These are phyloP conservation scores for Aspergillus clavatus DNA, from an alignment of 2,329 filamentous ascomycete genomes.

Conservation along the genomic window DNA sequence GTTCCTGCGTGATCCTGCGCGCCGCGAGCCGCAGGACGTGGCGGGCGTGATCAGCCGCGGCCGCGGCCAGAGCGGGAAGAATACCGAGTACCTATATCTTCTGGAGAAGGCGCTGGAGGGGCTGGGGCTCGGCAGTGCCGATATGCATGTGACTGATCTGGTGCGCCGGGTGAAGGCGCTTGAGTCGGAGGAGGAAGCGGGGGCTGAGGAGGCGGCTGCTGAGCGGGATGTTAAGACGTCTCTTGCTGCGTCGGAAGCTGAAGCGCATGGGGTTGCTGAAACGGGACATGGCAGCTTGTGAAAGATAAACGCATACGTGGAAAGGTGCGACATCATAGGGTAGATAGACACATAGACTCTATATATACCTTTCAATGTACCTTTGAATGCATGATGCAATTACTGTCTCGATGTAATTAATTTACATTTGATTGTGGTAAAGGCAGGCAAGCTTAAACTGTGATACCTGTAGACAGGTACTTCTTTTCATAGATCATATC, in stretches of 20 bases:
- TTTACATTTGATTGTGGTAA: too few species aligned
- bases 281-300: background rate
- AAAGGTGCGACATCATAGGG: background rate
- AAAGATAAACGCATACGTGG: background rate
- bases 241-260: conserved; percentile 14
- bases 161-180: conserved; percentile 66
- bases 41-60: conserved; percentile 76
- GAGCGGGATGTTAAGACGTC: conserved; percentile 25
- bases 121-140: conserved; percentile 70
- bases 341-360: background rate
- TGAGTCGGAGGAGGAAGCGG: conserved; percentile 37
- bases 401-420: too few species aligned
- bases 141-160: conserved; percentile 80
- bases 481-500: too few species aligned
- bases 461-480: too few species aligned
- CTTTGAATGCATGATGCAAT: too few species aligned
- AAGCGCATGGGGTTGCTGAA: conserved; percentile 6
- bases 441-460: too few species aligned
- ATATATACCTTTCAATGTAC: too few species aligned
- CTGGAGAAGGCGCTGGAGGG: conserved; percentile 70
- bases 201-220: conserved; percentile 30
- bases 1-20: conserved; percentile 56
- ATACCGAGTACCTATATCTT: conserved; percentile 81
- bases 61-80: conserved; percentile 78
- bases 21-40: conserved; percentile 70